Conservation (phyloP, 73 alveolate genomes). For the Tetrahymena elliotti region DNA sequence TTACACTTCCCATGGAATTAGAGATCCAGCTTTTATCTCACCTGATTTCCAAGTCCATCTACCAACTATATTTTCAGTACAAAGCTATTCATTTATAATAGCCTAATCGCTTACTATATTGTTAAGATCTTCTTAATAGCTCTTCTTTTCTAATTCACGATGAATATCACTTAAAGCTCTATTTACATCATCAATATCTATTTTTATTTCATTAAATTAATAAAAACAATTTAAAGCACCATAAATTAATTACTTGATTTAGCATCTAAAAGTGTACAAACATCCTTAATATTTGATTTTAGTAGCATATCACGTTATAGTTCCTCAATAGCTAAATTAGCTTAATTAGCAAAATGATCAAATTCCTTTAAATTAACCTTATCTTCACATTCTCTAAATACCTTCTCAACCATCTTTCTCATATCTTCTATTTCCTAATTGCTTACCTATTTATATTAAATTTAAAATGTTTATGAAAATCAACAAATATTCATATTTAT, state of each 20-base stretch:
- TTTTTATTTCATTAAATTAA: not conserved
- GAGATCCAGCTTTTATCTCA: conserved; percentile 61
- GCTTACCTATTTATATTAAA: conserved; percentile 27
- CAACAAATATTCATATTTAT: too few relatives aligned
- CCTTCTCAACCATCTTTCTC: conserved; percentile 29
- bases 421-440: conserved; percentile 22
- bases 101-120: conserved; percentile 67
- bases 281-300: conserved; percentile 71
- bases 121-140: conserved; percentile 50
- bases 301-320: conserved; percentile 67
- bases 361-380: conserved; percentile 36
- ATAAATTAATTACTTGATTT: conserved; percentile 43
- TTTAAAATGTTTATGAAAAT: conserved; percentile 15
- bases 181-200: conserved; percentile 71
- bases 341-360: conserved; percentile 7
- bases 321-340: conserved; percentile 62
- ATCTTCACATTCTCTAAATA: conserved; percentile 22
- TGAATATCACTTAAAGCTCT: conserved; percentile 67
- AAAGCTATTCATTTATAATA: conserved; percentile 77
- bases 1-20: conserved; percentile 95
- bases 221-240: not conserved
- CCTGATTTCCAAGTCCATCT: conserved; percentile 96
- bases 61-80: conserved; percentile 90
- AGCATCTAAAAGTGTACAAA: conserved; percentile 60
- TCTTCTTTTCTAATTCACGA: conserved; percentile 64